These are phyloP conservation scores for Parachlorella kessleri DNA, from an alignment of 139 green algal genomes.

Conservation along the genomic window DNA sequence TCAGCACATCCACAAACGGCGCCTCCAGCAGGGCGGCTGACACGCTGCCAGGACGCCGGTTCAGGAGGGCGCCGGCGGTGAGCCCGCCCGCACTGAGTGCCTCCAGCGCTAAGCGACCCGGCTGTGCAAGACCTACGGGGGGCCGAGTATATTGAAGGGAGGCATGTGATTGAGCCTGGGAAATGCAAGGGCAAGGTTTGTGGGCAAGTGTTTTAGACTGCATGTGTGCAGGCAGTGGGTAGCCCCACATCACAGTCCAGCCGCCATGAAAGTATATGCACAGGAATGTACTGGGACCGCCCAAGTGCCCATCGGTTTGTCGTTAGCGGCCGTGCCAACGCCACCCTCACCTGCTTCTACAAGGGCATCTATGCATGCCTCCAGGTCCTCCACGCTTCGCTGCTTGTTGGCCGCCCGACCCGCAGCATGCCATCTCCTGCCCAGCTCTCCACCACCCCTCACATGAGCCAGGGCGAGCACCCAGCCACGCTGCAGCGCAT, in stretches of 20 bases:
- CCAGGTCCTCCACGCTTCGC: conserved; percentile 54
- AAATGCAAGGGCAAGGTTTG: too few relatives aligned
- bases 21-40: conserved; percentile 59
- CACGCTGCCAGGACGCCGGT: conserved; percentile 13
- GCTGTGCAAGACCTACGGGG: conserved; percentile 16
- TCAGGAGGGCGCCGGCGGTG: conserved; percentile 28
- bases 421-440: conserved; percentile 71
- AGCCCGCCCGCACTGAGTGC: conserved; percentile 48
- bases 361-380: conserved; percentile 48
- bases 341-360: conserved; percentile 24
- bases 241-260: too few relatives aligned
- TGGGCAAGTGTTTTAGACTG: too few relatives aligned
- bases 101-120: conserved; percentile 34
- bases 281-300: too few relatives aligned
- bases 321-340: too few relatives aligned
- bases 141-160: too few relatives aligned
- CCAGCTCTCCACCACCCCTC: conserved; percentile 79
- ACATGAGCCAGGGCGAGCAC: conserved; percentile 69
- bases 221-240: too few relatives aligned
- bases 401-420: conserved; percentile 47
- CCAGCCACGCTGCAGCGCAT: conserved; percentile 49
- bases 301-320: too few relatives aligned
- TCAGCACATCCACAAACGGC: conserved; percentile 87
- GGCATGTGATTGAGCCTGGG: too few relatives aligned
- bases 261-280: too few relatives aligned